Evolutionary conservation across 2,329 filamentous ascomycete species (phyloP).

Genomic region (Epichloe sp.): DNA sequence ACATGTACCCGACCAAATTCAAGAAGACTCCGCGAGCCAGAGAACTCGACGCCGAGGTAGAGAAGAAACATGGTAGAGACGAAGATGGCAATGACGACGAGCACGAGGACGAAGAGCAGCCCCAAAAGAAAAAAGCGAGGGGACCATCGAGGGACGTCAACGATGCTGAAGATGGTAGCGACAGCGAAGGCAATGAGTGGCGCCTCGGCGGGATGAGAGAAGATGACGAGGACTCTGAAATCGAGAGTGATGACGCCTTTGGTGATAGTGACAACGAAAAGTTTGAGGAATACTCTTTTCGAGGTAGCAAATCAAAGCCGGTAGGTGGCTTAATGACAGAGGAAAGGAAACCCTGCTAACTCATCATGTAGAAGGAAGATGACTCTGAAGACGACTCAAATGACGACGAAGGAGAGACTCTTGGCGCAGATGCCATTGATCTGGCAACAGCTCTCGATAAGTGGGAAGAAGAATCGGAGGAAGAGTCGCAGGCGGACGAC

Average conservation of each 20-base stretch:
- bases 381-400: constrained; percentile 44
- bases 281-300: constrained; percentile 59
- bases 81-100: constrained; percentile 33
- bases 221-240: constrained; percentile 49
- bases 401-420: constrained; percentile 42
- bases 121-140: constrained; percentile 27
- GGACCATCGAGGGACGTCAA: constrained; percentile 36
- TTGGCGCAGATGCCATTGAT: constrained; percentile 47
- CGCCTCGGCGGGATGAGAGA: constrained; percentile 49
- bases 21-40: constrained; percentile 37
- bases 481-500: constrained; percentile 32
- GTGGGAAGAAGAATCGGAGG: constrained; percentile 35
- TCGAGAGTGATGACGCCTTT: constrained; percentile 67
- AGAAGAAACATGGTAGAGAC: constrained; percentile 30
- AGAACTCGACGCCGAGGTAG: constrained; percentile 35
- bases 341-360: not conserved
- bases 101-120: constrained; percentile 31
- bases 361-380: constrained; percentile 1
- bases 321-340: constrained; percentile 5
- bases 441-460: constrained; percentile 44
- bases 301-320: constrained; percentile 30
- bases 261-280: constrained; percentile 77
- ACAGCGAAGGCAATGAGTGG: constrained; percentile 81
- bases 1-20: constrained; percentile 34
- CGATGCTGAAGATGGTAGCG: constrained; percentile 60